Evolutionary conservation across 352 stramenopile genomes (phyloP).

Genomic region (Globisporangium viniferum): DNA sequence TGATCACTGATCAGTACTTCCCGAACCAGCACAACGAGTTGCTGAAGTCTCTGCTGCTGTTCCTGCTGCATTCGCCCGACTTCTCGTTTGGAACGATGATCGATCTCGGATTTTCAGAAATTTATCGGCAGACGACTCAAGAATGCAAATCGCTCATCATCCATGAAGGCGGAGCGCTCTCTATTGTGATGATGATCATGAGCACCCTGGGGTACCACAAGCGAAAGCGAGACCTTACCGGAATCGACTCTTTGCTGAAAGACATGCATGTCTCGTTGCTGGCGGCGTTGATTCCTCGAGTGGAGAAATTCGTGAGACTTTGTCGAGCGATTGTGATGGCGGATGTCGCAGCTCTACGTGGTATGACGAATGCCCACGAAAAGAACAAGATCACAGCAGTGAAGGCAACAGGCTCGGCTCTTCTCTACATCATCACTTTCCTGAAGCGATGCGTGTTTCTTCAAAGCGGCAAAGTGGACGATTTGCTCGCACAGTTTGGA

Average conservation of each 20-base stretch:
- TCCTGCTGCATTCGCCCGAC: slow-evolving; percentile 53
- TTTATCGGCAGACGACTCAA: slow-evolving; percentile 67
- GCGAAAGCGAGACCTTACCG: slow-evolving; percentile 72
- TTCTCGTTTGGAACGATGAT: slow-evolving; percentile 76
- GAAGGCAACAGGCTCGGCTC: slow-evolving; percentile 60
- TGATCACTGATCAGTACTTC: slow-evolving; percentile 84
- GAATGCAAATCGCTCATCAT: slow-evolving; percentile 53
- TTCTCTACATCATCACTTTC: slow-evolving; percentile 79
- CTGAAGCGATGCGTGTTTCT: slow-evolving; percentile 82
- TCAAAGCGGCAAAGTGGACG: slow-evolving; percentile 68
- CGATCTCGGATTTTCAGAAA: slow-evolving; percentile 76
- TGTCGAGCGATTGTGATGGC: slow-evolving; percentile 60
- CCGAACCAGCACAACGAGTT: slow-evolving; percentile 77
- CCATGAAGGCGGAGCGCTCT: slow-evolving; percentile 77
- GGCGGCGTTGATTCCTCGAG: slow-evolving; percentile 51
- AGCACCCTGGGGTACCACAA: slow-evolving; percentile 83
- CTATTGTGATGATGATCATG: slow-evolving; percentile 87
- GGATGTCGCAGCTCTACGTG: slow-evolving; percentile 41
- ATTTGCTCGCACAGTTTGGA: slow-evolving; percentile 63
- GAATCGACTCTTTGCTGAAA: slow-evolving; percentile 61
- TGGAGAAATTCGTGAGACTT: slow-evolving; percentile 77
- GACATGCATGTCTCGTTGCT: slow-evolving; percentile 45
- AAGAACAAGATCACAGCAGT: slow-evolving; percentile 37
- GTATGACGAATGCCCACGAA: slow-evolving; percentile 41
- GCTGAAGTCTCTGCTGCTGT: slow-evolving; percentile 75